Evolutionary conservation across 2,329 filamentous ascomycete species (phyloP), one percentile per base, ranked within the genome.

Genomic region (Parascedosporium putredinis): DNA sequence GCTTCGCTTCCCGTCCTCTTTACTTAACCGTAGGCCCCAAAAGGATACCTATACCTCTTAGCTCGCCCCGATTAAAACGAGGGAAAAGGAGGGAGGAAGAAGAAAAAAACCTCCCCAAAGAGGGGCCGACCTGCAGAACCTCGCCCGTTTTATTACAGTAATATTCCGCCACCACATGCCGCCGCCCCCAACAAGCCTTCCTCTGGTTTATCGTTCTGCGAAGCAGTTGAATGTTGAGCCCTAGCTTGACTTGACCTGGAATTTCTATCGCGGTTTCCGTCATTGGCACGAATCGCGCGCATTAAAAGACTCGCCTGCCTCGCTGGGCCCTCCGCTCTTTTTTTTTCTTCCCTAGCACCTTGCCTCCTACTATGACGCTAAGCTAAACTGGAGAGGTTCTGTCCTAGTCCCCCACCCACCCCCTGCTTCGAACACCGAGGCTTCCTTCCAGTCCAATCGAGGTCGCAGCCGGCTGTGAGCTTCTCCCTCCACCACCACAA

Each of bases 141-240:
- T 42, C 38, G 38, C 38, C n/a, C 38, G 38, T 42, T 42, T 42
- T 42, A 16, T 42, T 42, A 20, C 16, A 42, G 38, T 42, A 42
- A 42, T 42, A 42, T 23, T 42, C 38, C 38, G 38, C 38, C 20
- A 42, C 38, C 38, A 10, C 16, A 42, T 42, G 38, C 38, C 18
- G 38, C 38, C 16, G 38, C 38, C 38, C 38, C 38, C 38, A 42
- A 42, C 38, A 22, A 23, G 38, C 38, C 20, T 42, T 20, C 38
- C n/a, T n/a, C n/a, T n/a, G n/a, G n/a, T n/a, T n/a, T n/a, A n/a
- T n/a, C 12, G 20, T 42, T 24, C 38, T 20, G 20, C 20, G 38
- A n/a, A n/a, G 16, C 20, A 42, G 16, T 42, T 22, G 38, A 42
- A 42, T 4, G 20, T 23, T 20, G 38, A 42, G 38, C 38, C 18